These are phyloP conservation scores for Aphanoascus verrucosus DNA, from an alignment of 2,329 filamentous ascomycete genomes.

Conservation along the genomic window DNA sequence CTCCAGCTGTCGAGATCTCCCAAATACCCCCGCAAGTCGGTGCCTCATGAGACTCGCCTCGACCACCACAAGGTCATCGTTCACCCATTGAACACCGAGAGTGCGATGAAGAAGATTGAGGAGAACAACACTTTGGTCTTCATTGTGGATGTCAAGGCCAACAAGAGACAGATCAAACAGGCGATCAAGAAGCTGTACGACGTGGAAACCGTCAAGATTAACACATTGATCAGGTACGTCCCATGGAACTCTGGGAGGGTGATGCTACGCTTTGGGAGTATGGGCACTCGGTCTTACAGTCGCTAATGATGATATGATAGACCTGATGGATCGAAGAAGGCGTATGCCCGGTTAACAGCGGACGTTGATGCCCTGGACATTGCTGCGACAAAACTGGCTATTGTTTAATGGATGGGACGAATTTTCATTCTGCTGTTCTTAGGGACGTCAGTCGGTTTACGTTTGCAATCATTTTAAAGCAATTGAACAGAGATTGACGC, in stretches of 20 bases:
- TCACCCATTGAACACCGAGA: slow-evolving; percentile 98
- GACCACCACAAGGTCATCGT: slow-evolving; percentile 97
- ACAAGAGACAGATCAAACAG: slow-evolving; percentile 99
- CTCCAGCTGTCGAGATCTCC: slow-evolving; percentile 79
- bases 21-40: slow-evolving; percentile 94
- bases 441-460: slow-evolving; percentile 14
- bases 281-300: neutral
- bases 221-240: slow-evolving; percentile 88
- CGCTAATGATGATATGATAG: slow-evolving; percentile 36
- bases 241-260: slow-evolving; percentile 10
- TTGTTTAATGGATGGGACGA: slow-evolving; percentile 55
- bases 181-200: slow-evolving; percentile 99
- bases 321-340: slow-evolving; percentile 98
- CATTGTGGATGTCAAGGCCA: slow-evolving; percentile 93
- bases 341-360: slow-evolving; percentile 85
- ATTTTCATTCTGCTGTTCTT: slow-evolving; percentile 12
- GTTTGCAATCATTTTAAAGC: slow-evolving; percentile 9
- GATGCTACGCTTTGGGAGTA: neutral
- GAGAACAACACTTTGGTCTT: slow-evolving; percentile 99
- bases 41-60: slow-evolving; percentile 79
- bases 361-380: slow-evolving; percentile 99
- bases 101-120: slow-evolving; percentile 99
- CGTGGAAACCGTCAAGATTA: slow-evolving; percentile 97
- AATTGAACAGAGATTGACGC: slow-evolving; percentile 12
- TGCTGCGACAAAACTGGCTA: slow-evolving; percentile 95